Evolutionary conservation across 2,329 filamentous ascomycete genomes (phyloP).

Genomic region (Exophiala aquamarina): DNA sequence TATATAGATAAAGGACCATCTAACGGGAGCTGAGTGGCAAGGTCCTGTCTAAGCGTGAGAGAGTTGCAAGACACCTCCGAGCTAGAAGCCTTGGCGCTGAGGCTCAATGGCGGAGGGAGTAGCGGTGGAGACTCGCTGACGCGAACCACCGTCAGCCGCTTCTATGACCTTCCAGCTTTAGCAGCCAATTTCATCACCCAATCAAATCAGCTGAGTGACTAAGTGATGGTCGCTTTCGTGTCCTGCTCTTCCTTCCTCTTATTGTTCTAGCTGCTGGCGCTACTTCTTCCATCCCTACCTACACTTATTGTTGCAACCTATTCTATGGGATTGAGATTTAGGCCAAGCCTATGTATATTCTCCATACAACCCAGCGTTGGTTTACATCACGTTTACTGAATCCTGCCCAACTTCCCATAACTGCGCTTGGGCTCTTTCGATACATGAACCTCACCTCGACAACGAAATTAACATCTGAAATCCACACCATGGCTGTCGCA

Average conservation of each 20-base stretch:
- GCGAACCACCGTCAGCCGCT: too few relatives aligned
- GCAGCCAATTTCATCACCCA: not conserved
- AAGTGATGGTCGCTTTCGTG: not conserved
- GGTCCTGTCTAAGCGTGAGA: too few relatives aligned
- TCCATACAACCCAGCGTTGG: not conserved
- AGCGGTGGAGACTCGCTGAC: too few relatives aligned
- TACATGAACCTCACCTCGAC: not conserved
- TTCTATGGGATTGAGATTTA: too few relatives aligned
- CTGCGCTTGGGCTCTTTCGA: not conserved
- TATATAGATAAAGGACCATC: not conserved
- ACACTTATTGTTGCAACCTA: too few relatives aligned
- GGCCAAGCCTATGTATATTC: not conserved
- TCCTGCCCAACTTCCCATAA: not conserved
- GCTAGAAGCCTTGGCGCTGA: too few relatives aligned
- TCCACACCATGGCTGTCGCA: not conserved
- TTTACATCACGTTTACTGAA: not conserved
- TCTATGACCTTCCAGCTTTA: too few relatives aligned
- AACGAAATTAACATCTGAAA: not conserved
- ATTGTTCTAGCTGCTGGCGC: not conserved
- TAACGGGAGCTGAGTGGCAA: too few relatives aligned
- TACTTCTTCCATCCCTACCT: slow-evolving; percentile 1
- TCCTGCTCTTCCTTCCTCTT: too few relatives aligned
- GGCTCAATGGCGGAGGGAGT: too few relatives aligned
- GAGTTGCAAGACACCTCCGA: too few relatives aligned
- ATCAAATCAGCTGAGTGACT: slow-evolving; percentile 1